Evolutionary conservation across 495 filamentous ascomycete species (phyloP).

Genomic region (Neurospora sp.): DNA sequence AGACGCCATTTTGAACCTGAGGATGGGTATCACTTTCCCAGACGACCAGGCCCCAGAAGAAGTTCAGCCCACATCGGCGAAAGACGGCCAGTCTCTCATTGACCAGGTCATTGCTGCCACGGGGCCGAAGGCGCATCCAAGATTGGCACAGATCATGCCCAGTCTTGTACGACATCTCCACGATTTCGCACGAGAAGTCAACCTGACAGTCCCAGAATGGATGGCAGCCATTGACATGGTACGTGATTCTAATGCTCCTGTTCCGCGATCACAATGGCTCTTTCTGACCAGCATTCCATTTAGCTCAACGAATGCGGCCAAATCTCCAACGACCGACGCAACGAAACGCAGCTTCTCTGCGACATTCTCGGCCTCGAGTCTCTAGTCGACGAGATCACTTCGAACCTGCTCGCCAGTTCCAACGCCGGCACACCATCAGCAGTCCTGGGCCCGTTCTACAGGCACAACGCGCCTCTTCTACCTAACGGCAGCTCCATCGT

Average conservation of each 20-base stretch:
- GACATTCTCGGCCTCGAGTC: constrained; percentile 63
- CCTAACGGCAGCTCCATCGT: constrained; percentile 57
- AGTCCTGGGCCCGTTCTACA: constrained; percentile 72
- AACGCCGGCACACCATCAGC: constrained; percentile 56
- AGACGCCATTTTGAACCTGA: neutral
- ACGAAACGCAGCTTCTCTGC: constrained; percentile 62
- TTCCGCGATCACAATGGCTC: neutral
- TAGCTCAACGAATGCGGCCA: constrained; percentile 64
- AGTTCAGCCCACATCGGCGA: neutral
- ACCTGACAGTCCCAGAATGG: constrained; percentile 47
- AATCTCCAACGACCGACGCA: constrained; percentile 60
- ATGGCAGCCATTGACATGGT: constrained; percentile 33
- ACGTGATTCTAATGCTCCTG: constrained; percentile 5
- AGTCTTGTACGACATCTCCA: constrained; percentile 48
- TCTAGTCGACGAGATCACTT: constrained; percentile 69
- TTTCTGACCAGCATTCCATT: constrained; percentile 5
- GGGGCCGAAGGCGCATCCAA: constrained; percentile 53
- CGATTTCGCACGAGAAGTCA: constrained; percentile 50
- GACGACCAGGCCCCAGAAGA: neutral
- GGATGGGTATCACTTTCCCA: neutral
- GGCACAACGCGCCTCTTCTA: constrained; percentile 53
- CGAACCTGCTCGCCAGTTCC: constrained; percentile 39
- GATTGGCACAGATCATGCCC: constrained; percentile 42
- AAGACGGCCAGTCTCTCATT: constrained; percentile 53
- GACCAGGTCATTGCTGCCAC: constrained; percentile 60